Percentiles rank a stretch among this genome's conserved stretches.
These are phyloP conservation scores for Chlorencoelia australis DNA, from an alignment of 2,329 filamentous ascomycete species.

Conservation along the genomic window DNA sequence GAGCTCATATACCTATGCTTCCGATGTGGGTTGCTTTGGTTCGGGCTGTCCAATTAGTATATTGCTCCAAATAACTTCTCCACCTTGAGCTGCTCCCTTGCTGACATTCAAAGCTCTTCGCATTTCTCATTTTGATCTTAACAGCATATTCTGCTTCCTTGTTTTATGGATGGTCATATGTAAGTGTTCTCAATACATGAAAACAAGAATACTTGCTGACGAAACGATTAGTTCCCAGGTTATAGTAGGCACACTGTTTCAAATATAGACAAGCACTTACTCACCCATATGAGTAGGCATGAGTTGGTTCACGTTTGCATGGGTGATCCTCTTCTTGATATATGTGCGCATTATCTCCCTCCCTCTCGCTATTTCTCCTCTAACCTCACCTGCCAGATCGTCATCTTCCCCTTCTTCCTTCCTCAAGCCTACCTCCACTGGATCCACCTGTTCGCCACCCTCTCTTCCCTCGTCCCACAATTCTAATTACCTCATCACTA, in stretches of 20 bases:
- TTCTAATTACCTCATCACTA: not conserved
- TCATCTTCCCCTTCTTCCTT: not conserved
- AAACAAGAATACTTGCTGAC: not conserved
- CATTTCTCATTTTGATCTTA: not conserved
- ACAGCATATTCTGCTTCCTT: not conserved
- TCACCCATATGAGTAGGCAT: not conserved
- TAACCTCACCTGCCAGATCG: not conserved
- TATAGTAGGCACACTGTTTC: not conserved
- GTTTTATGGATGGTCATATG: not conserved
- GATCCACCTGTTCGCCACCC: not conserved
- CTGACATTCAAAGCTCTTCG: not conserved
- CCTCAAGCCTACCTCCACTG: not conserved
- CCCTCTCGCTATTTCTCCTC: not conserved
- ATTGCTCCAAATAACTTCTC: not conserved
- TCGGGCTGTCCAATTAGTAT: not conserved
- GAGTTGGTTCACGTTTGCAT: slow-evolving; percentile 1
- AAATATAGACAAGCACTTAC: not conserved
- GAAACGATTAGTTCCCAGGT: slow-evolving; percentile 1
- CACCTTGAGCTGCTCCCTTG: not conserved
- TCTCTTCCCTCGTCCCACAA: not conserved
- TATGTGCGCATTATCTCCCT: not conserved
- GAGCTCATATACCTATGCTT: not conserved
- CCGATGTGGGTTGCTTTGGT: not conserved
- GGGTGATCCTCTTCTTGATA: not conserved
- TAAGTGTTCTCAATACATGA: not conserved